Evolutionary conservation across 2,329 filamentous ascomycete species (phyloP), one percentile per base, ranked within the genome.

Genomic region (Nakataea oryzae): DNA sequence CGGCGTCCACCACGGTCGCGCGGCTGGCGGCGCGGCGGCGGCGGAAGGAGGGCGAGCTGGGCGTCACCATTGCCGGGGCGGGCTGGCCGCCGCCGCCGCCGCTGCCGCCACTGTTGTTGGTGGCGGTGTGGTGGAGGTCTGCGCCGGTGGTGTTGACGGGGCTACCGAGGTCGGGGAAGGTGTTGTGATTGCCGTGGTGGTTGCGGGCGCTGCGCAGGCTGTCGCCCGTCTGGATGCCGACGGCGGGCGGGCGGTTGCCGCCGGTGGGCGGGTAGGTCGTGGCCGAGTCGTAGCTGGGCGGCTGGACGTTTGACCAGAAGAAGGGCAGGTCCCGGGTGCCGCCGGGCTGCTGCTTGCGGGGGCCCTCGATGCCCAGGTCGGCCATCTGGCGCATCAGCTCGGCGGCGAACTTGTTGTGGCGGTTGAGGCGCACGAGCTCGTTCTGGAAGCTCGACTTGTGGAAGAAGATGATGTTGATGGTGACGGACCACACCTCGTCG

Each of bases 401-500:
- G 66, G 89, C 92, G 66, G 96, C 92, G 74, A 97, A 96, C 72
- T 93, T 95, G 80, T 97, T 97, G 69, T 95, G 90, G 54, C 93
- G 86, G 68, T 89, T 90, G 2, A 97, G 83, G 76, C 93, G 92
- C 28, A 97, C 81, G 57, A 96, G 80, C 72, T 97, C 93, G 71
- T 97, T 97, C 72, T 97, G 93, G 84, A 90, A 97, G 73, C 93
- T 97, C 63, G 89, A 91, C 74, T 97, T 97, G 82, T 97, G 96
- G 79, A 97, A 97, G 79, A 96, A 96, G 70, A 97, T 87, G 62
- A 97, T 86, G 74, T 96, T 97, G 70, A 97, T 82, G 4, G 87
- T 92, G 70, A 96, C 87, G 7, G 88, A 90, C 71, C 93, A 91
- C 47, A 92, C 90, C 68, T 96, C 88, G 28, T 87, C 86, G 60